These are phyloP conservation scores for Lumnitzera racemosa DNA, from an alignment of 345 rosid species.

Conservation along the genomic window DNA sequence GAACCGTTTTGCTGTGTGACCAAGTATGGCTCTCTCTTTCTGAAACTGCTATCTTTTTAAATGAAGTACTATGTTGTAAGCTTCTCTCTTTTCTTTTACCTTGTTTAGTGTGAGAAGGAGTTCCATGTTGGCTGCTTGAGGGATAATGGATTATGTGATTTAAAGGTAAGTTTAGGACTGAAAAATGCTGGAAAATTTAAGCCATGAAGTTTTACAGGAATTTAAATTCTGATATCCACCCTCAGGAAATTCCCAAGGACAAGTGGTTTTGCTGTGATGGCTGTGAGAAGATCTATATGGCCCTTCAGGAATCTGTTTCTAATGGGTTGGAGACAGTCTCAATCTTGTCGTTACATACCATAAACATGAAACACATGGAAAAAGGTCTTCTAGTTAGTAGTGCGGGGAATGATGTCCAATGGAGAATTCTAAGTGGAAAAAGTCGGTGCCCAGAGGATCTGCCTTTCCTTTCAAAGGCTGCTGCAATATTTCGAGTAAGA, in stretches of 20 bases:
- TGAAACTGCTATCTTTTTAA: slow-evolving; percentile 5
- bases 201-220: neutral
- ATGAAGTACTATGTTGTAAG: slow-evolving; percentile 2
- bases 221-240: slow-evolving; percentile 8
- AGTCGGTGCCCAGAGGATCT: slow-evolving; percentile 61
- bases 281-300: slow-evolving; percentile 58
- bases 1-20: slow-evolving; percentile 89
- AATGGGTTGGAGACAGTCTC: slow-evolving; percentile 52
- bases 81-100: slow-evolving; percentile 12
- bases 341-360: slow-evolving; percentile 36
- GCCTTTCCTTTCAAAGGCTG: slow-evolving; percentile 64
- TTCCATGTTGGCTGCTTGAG: slow-evolving; percentile 85
- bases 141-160: slow-evolving; percentile 58
- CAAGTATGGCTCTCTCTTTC: slow-evolving; percentile 52
- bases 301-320: slow-evolving; percentile 55
- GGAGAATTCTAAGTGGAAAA: slow-evolving; percentile 83
- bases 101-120: slow-evolving; percentile 75
- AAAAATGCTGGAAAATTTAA: neutral
- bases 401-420: slow-evolving; percentile 38
- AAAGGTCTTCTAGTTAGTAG: slow-evolving; percentile 53
- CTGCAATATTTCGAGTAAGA: slow-evolving; percentile 82
- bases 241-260: slow-evolving; percentile 72
- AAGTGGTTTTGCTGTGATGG: slow-evolving; percentile 89
- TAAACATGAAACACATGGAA: slow-evolving; percentile 57
- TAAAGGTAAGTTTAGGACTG: slow-evolving; percentile 50